phyloP scores from a whole-genome alignment of 768 basidiomycete genomes.

The Cyathus striatus region DNA sequence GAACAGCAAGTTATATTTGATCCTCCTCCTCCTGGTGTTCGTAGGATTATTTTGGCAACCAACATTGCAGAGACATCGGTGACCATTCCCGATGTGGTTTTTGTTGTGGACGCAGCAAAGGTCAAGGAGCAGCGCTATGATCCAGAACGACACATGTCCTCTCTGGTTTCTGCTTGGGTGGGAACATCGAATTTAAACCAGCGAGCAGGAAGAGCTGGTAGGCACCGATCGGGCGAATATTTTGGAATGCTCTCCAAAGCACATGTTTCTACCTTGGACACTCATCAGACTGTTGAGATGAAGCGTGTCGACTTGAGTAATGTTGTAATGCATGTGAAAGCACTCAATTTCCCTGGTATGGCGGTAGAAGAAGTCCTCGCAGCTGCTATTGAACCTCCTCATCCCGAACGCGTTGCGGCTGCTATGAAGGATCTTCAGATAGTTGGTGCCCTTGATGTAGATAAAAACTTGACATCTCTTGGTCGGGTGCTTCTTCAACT shows the following conservation, averaged over 20 bases:
- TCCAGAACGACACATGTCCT: constrained; percentile 82
- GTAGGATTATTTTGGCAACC: constrained; percentile 87
- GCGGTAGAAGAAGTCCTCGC: constrained; percentile 82
- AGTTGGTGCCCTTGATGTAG: constrained; percentile 81
- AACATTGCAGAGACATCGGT: constrained; percentile 96
- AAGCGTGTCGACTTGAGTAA: constrained; percentile 85
- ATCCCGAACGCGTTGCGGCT: constrained; percentile 63
- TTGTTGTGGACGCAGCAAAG: constrained; percentile 86
- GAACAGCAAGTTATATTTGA: constrained; percentile 91
- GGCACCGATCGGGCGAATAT: constrained; percentile 88
- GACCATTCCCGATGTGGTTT: constrained; percentile 93
- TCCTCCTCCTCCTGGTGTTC: constrained; percentile 68
- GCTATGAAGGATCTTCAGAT: constrained; percentile 78
- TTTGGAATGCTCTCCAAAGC: constrained; percentile 72
- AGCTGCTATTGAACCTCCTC: constrained; percentile 87
- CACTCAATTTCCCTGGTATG: constrained; percentile 83
- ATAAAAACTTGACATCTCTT: constrained; percentile 77
- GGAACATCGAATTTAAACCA: constrained; percentile 89
- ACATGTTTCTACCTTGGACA: constrained; percentile 55
- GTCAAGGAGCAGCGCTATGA: constrained; percentile 90
- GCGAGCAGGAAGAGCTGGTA: constrained; percentile 87
- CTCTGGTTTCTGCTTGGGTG: constrained; percentile 87
- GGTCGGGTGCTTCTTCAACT: constrained; percentile 85
- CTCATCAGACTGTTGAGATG: constrained; percentile 94
- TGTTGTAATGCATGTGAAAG: constrained; percentile 96